Conservation (phyloP, 495 filamentous ascomycete genomes). For the Xylaria palmicola region DNA sequence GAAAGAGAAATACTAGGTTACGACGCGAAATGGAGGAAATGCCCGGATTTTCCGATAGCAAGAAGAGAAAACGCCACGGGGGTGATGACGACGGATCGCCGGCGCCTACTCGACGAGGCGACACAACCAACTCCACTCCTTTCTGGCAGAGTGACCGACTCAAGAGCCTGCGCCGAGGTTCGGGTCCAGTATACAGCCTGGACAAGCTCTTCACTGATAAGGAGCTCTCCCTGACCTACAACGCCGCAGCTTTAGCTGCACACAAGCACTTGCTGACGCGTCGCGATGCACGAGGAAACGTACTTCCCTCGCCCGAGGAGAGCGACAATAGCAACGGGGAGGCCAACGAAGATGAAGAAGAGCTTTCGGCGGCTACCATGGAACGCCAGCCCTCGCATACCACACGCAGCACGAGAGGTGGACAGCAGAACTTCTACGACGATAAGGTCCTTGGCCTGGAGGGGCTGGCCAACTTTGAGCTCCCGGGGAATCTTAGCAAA, state of each 20-base stretch:
- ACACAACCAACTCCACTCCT: constrained; percentile 51
- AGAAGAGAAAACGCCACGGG: constrained; percentile 78
- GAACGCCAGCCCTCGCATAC: constrained; percentile 70
- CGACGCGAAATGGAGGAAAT: constrained; percentile 79
- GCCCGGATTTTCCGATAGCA: constrained; percentile 59
- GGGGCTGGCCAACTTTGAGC: constrained; percentile 61
- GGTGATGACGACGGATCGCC: constrained; percentile 70
- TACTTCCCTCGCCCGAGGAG: constrained; percentile 47
- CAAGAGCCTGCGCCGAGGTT: constrained; percentile 46
- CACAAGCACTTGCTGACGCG: constrained; percentile 54
- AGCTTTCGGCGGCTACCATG: constrained; percentile 62
- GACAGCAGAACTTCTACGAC: constrained; percentile 52
- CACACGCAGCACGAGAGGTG: constrained; percentile 68
- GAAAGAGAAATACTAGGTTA: constrained; percentile 78
- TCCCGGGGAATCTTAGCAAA: constrained; percentile 55
- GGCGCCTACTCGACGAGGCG: constrained; percentile 51
- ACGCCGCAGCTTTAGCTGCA: constrained; percentile 66
- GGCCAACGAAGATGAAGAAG: constrained; percentile 48
- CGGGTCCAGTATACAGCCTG: constrained; percentile 66
- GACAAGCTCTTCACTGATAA: constrained; percentile 93
- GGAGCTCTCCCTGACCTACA: constrained; percentile 76
- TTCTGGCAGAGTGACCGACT: constrained; percentile 52
- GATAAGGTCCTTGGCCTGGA: constrained; percentile 56
- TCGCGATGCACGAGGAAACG: constrained; percentile 48
- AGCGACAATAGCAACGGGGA: constrained; percentile 50